These are phyloP conservation scores for Fusarium lateritium DNA, from an alignment of 2,329 filamentous ascomycete species.

Conservation along the genomic window DNA sequence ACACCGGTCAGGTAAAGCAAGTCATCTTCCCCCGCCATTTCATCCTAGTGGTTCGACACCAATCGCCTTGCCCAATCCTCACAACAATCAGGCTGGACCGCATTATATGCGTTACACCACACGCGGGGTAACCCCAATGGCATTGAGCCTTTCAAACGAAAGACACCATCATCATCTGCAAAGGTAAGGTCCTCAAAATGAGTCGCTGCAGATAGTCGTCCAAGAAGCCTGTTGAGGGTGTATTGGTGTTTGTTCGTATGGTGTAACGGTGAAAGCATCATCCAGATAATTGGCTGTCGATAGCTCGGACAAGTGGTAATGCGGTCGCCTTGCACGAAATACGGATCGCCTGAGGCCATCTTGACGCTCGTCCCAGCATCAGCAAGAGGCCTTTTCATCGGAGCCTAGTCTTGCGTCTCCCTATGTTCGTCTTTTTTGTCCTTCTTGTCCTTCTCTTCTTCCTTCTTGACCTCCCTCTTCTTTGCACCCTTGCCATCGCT, in stretches of 20 bases:
- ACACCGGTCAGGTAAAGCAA: slow-evolving; percentile 30
- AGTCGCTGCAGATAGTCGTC: background rate
- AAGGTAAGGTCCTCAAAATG: slow-evolving; percentile 4
- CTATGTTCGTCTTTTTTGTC: background rate
- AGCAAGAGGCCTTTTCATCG: background rate
- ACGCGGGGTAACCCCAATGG: slow-evolving; percentile 50
- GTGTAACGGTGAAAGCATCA: slow-evolving; percentile 29
- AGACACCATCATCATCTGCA: slow-evolving; percentile 35
- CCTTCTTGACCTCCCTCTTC: slow-evolving; percentile 2
- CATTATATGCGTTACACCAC: slow-evolving; percentile 37
- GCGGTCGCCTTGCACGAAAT: slow-evolving; percentile 31
- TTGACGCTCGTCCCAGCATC: slow-evolving; percentile 14
- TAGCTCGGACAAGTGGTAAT: slow-evolving; percentile 9
- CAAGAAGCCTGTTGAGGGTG: slow-evolving; percentile 8
- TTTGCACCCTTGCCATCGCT: slow-evolving; percentile 36
- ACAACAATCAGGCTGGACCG: slow-evolving; percentile 44
- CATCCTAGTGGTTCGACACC: slow-evolving; percentile 29
- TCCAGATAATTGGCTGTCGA: slow-evolving; percentile 40
- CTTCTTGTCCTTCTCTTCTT: slow-evolving; percentile 5
- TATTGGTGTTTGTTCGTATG: background rate
- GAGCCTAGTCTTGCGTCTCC: slow-evolving; percentile 22
- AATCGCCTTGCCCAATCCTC: slow-evolving; percentile 38
- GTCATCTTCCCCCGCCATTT: slow-evolving; percentile 35
- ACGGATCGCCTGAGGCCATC: slow-evolving; percentile 32
- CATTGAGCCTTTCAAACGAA: slow-evolving; percentile 16